Evolutionary conservation across 2,329 filamentous ascomycete species (phyloP), one percentile per base, ranked within the genome.

Genomic region (Lachnellula subtilissima): DNA sequence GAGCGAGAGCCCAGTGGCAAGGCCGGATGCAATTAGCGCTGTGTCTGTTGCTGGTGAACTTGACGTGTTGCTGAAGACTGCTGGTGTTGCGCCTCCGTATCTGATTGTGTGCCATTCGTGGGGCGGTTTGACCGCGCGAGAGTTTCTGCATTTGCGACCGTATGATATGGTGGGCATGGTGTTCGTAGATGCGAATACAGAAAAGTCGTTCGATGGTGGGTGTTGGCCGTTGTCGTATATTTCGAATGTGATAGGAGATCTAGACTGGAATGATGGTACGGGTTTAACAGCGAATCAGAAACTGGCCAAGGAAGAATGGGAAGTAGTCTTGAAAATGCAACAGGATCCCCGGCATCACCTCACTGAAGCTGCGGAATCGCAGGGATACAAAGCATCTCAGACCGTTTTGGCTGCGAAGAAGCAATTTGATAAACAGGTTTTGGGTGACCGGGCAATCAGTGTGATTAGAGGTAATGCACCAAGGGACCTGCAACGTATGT

Each of bases 181-280:
- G 7, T 59, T 63, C 42, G 59, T 61, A 4, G 59, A 63, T 37
- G 56, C 50, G 11, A 59, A 61, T 36, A 48, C 46, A 5, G 60
- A 62, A 37, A 52, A 47, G 19, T 52, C 49, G 15, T 52, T 47
- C 39, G 37, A 39, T 11, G 50, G 49, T 15, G 53, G 48, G 5
- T 40, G 56, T 5, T 60, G 51, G 22, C 52, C 52, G 5, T 45
- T 39, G 5, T 28, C 54, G 17, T 52, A 12, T 37, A 22, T 60
- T 12, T 23, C 11, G 14, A 37, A 52, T n/a, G 35, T 58, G 5
- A 28, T 22, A 11, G 42, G 22, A 14, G 52, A 49, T 6, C 3
- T 61, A 23, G 54, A 59, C 28, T 54, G 46, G 32, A 19, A 39
- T 9, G 32, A 47, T 19, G 19, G 22, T 12, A 52, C 56, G 1